Base-by-base conservation (phyloP, 1,284 basidiomycete species). In the Austroboletus niveus region DNA sequence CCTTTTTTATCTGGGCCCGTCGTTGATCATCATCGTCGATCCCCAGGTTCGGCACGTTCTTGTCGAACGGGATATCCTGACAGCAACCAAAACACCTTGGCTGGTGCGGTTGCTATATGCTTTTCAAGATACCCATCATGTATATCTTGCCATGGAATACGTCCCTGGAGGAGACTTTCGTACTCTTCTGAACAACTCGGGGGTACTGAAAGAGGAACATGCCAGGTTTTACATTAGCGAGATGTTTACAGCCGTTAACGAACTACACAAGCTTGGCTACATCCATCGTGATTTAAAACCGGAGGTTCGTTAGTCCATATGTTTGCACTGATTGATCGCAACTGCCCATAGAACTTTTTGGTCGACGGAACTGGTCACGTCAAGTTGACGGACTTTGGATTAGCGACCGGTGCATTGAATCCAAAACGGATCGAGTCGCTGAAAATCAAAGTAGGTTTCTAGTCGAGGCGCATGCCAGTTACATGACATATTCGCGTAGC, bases 131-230 rank as follows among this genome's bases (percentile, higher is more conserved):
- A 75, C 83, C 0, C 78, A 89, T 54, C 80, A 88, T 62, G 93
- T 98, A 29, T 98, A 95, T 67, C 87, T 98, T 45, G 94, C 94
- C 1, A 98, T 98, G 94, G 97, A 99, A 77, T 98, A 96, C 66
- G 94, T 98, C 12, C 94, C 94, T 1, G 94, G 94, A 35, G 94
- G 94, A 47, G 94, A 98, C 68, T 97, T 98, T 75, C 81, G 95
- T 9, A 98, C 94, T 0, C 79, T 98, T 34, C 79, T 98, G 45
- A 98, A 97, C 74, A 98, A 97, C 68, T 94, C 94, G 0, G 95
- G 94, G 32, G 93, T 97, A 1, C 78, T 99, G 51, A 96, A 96
- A 69, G 94, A 97, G 66, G 92, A 96, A 63, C 92, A 97, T 61
- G 94, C 95, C 4, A 79, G 86, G 48, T 97, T 95, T 70, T 98